These are phyloP conservation scores for Huiozyma sinensis DNA, from an alignment of 805 yeast species.

Conservation along the genomic window DNA sequence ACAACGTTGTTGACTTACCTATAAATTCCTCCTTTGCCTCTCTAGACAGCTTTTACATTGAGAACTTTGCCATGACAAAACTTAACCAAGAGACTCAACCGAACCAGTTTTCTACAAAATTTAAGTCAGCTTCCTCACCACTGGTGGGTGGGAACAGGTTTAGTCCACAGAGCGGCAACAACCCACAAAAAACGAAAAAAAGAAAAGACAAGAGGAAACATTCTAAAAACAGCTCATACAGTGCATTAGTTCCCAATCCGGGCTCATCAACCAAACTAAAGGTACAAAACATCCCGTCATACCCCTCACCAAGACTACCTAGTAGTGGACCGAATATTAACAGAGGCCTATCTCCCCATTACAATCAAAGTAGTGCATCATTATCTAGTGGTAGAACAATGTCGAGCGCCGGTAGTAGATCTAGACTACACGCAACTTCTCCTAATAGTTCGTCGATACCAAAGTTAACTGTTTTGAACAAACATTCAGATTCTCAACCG, in stretches of 20 bases:
- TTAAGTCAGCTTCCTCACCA: conserved; percentile 1
- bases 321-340: neutral
- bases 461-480: neutral
- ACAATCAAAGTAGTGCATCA: conserved; percentile 1
- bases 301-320: conserved; percentile 1
- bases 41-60: conserved; percentile 51
- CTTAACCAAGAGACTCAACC: conserved; percentile 1
- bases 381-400: neutral
- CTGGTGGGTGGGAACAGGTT: neutral
- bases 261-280: neutral
- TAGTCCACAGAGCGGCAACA: neutral
- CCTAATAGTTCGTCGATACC: neutral
- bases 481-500: too few species aligned
- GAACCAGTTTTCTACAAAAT: neutral
- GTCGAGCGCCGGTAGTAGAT: neutral
- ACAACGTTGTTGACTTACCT: conserved; percentile 52
- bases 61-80: conserved; percentile 32
- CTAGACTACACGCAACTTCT: neutral
- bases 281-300: neutral
- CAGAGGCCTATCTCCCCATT: neutral
- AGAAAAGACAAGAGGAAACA: neutral
- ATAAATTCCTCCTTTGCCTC: conserved; percentile 71
- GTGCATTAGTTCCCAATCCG: neutral
- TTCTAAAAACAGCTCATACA: neutral
- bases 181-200: neutral